phyloP scores from a whole-genome alignment of 441 rosid genomes.

The Mallotus repandus region DNA sequence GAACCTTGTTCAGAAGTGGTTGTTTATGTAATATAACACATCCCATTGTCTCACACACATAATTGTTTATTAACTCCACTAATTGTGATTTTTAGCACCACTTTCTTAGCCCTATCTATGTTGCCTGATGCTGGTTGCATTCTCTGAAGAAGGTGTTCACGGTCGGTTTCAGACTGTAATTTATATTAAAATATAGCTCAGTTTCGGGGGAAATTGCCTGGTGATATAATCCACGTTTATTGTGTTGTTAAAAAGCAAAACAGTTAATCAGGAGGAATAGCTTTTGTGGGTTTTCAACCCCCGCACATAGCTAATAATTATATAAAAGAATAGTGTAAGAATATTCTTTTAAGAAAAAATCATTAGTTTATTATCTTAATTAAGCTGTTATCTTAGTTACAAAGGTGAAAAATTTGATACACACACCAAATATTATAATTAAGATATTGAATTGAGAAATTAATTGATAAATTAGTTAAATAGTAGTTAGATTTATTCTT shows the following conservation, averaged over 20 bases:
- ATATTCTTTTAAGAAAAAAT: no score
- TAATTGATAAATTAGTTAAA: no score
- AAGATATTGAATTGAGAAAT: no score
- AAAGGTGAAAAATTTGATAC: no score
- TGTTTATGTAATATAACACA: no score
- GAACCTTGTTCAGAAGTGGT: background rate
- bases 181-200: background rate
- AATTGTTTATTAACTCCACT: slow-evolving; percentile 5
- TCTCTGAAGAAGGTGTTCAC: background rate
- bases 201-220: background rate
- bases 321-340: no score
- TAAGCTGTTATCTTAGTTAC: no score
- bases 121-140: background rate
- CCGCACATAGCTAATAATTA: background rate
- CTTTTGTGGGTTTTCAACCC: background rate
- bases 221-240: background rate
- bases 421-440: no score
- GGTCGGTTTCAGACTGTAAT: background rate
- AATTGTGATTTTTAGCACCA: background rate
- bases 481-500: no score
- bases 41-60: background rate
- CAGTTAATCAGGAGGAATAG: background rate
- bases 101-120: background rate
- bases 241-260: background rate
- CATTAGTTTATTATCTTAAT: no score